Evolutionary conservation across 768 basidiomycete genomes (phyloP).

Genomic region (Lactarius indigo): DNA sequence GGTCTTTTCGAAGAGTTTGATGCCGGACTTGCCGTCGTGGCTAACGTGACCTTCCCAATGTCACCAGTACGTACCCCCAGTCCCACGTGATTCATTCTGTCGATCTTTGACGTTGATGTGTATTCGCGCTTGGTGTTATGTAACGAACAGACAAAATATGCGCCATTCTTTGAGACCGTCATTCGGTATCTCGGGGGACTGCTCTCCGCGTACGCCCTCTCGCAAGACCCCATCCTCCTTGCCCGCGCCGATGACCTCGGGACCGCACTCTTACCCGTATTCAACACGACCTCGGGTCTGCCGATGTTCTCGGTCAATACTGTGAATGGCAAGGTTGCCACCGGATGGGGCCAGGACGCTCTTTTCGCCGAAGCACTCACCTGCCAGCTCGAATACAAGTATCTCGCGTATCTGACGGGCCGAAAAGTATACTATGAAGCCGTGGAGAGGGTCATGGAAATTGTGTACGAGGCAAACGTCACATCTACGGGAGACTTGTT

Average conservation of each 20-base stretch:
- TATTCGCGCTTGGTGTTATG: background rate
- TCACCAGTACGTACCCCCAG: conserved; percentile 34
- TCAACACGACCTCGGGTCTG: conserved; percentile 66
- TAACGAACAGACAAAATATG: conserved; percentile 30
- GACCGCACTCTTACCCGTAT: conserved; percentile 64
- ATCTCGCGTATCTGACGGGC: conserved; percentile 78
- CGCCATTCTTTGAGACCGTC: conserved; percentile 81
- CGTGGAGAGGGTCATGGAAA: conserved; percentile 50
- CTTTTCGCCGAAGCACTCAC: conserved; percentile 70
- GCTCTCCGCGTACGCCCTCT: conserved; percentile 64
- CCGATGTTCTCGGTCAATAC: conserved; percentile 72
- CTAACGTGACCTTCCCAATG: conserved; percentile 47
- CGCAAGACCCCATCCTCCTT: conserved; percentile 58
- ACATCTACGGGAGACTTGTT: conserved; percentile 51
- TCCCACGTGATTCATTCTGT: background rate
- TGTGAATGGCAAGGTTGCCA: conserved; percentile 36
- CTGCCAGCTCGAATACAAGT: conserved; percentile 83
- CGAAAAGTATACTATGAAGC: conserved; percentile 57
- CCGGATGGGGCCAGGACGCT: conserved; percentile 33
- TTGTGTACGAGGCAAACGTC: conserved; percentile 44
- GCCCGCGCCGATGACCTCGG: conserved; percentile 76
- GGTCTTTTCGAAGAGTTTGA: conserved; percentile 66
- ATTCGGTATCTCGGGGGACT: conserved; percentile 93
- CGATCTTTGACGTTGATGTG: background rate
- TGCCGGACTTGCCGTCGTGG: conserved; percentile 54